Percentiles rank a stretch among this genome's conserved stretches.
These are phyloP conservation scores for Phyllosticta capitalensis DNA, from an alignment of 2,329 filamentous ascomycete genomes.

Conservation along the genomic window DNA sequence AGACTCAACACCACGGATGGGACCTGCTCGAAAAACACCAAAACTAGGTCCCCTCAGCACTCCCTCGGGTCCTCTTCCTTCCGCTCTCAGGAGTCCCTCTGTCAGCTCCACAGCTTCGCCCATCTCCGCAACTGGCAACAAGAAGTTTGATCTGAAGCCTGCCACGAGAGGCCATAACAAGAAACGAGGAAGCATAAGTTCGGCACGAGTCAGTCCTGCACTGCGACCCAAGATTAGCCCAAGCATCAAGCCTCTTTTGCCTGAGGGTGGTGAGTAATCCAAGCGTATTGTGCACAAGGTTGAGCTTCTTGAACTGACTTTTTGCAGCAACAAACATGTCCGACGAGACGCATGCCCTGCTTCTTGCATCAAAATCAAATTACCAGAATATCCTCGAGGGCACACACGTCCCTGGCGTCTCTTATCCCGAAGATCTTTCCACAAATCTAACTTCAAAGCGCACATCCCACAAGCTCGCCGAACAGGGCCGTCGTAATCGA, in stretches of 20 bases:
- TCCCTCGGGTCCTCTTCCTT: constrained; percentile 25
- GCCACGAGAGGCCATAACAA: constrained; percentile 20
- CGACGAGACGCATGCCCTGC: constrained; percentile 54
- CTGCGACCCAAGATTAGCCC: constrained; percentile 84
- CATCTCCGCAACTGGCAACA: constrained; percentile 15
- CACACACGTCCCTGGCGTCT: constrained; percentile 78
- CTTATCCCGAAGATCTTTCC: constrained; percentile 82
- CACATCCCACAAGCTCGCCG: constrained; percentile 94
- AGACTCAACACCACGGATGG: constrained; percentile 46
- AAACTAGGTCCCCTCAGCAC: constrained; percentile 51
- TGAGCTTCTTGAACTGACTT: background rate
- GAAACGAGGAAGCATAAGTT: constrained; percentile 33
- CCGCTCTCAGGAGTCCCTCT: constrained; percentile 39
- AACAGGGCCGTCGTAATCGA: constrained; percentile 87
- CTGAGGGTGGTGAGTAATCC: constrained; percentile 50
- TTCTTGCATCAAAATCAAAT: constrained; percentile 90
- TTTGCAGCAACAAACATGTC: constrained; percentile 24
- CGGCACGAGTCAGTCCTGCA: constrained; percentile 71
- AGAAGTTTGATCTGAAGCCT: constrained; percentile 4
- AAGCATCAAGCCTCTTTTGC: constrained; percentile 83
- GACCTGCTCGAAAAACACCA: constrained; percentile 57
- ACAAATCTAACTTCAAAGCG: constrained; percentile 93
- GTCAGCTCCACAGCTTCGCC: constrained; percentile 44
- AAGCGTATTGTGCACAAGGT: background rate
- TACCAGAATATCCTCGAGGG: constrained; percentile 97